Percentiles rank a stretch among this genome's conserved stretches.
phyloP scores from a whole-genome alignment of 2,329 filamentous ascomycete species.

The Cyphellophora europaea region DNA sequence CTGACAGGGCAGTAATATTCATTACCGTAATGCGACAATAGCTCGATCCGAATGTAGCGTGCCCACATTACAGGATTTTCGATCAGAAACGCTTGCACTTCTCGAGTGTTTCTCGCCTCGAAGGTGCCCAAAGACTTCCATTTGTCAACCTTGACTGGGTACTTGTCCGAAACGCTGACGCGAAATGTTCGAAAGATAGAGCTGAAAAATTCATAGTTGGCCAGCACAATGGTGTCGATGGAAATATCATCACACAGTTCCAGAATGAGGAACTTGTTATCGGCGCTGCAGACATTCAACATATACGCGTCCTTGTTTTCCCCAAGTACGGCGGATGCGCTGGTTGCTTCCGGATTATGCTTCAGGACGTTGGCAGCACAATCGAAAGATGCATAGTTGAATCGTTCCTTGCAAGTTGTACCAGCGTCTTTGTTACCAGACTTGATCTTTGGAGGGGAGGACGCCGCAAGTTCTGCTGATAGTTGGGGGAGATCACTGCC shows the following conservation, averaged over 20 bases:
- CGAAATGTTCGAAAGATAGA: conserved; percentile 89
- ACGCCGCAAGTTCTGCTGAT: conserved; percentile 15
- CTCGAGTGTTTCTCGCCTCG: conserved; percentile 82
- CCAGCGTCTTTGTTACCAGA: conserved; percentile 84
- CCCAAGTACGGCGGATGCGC: conserved; percentile 76
- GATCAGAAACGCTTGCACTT: conserved; percentile 90
- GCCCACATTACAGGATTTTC: conserved; percentile 94
- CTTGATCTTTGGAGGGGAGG: conserved; percentile 42
- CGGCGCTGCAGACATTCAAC: conserved; percentile 77
- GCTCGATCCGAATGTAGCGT: conserved; percentile 83
- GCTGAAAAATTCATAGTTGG: conserved; percentile 98
- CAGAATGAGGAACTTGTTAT: conserved; percentile 89
- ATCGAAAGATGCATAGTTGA: conserved; percentile 96
- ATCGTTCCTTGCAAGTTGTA: conserved; percentile 94
- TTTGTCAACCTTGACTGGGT: conserved; percentile 83
- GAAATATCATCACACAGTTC: conserved; percentile 81
- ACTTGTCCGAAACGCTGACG: conserved; percentile 87
- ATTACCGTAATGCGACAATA: conserved; percentile 86
- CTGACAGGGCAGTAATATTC: conserved; percentile 96
- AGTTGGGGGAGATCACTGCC: conserved; percentile 7
- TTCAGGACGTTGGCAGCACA: conserved; percentile 90
- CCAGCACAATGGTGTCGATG: conserved; percentile 91
- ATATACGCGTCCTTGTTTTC: conserved; percentile 99
- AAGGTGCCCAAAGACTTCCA: conserved; percentile 86
- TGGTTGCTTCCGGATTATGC: conserved; percentile 76